These are phyloP conservation scores for Apiospora aurea DNA, from an alignment of 2,329 filamentous ascomycete species.

Conservation along the genomic window DNA sequence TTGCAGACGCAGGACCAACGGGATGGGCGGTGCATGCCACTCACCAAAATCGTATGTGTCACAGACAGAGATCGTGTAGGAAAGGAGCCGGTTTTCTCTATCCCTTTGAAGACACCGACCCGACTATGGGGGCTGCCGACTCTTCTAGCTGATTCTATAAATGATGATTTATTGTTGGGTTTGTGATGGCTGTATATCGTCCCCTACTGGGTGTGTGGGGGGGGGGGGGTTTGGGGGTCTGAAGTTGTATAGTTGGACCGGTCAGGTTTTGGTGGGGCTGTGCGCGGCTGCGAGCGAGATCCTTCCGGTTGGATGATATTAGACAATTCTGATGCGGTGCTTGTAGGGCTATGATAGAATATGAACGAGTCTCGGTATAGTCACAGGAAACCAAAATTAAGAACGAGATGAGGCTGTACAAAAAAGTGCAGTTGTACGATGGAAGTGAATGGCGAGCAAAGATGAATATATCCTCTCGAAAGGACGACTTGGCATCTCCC, in stretches of 20 bases:
- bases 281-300: constrained; percentile 17
- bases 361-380: constrained; percentile 15
- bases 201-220: not conserved
- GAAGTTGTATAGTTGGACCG: constrained; percentile 11
- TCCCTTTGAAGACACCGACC: constrained; percentile 3
- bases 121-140: not conserved
- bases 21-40: constrained; percentile 17
- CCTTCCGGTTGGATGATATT: constrained; percentile 16
- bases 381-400: constrained; percentile 14
- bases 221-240: not conserved
- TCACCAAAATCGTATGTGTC: constrained; percentile 5
- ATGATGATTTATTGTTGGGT: not conserved
- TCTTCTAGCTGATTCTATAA: constrained; percentile 19
- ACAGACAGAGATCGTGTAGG: not conserved
- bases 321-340: not conserved
- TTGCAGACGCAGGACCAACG: constrained; percentile 15
- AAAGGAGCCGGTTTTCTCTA: not conserved
- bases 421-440: not conserved
- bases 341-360: constrained; percentile 16
- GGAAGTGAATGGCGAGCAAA: not conserved
- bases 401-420: constrained; percentile 14
- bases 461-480: constrained; percentile 15
- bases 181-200: not conserved
- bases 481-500: constrained; percentile 3
- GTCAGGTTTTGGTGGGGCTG: constrained; percentile 17